Evolutionary conservation across 2,329 filamentous ascomycete species (phyloP).

Genomic region (Colletotrichum sansevieriae): DNA sequence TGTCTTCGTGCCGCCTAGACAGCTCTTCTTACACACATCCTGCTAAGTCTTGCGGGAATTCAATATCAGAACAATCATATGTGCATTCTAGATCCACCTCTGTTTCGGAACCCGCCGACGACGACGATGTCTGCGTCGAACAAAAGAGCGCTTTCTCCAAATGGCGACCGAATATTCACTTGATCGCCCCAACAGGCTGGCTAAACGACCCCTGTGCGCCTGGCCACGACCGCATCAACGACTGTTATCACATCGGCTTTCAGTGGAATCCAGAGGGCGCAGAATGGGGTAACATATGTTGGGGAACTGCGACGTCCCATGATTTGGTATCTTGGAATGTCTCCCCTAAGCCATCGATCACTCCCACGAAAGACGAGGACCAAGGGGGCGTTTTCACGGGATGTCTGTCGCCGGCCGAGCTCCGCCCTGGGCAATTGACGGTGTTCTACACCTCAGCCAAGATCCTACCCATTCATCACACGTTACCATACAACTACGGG

Average conservation of each 20-base stretch:
- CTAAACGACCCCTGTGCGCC: conserved; percentile 15
- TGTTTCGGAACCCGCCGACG: conserved; percentile 4
- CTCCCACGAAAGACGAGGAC: not conserved
- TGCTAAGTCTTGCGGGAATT: not conserved
- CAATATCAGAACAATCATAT: not conserved
- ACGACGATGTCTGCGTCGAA: not conserved
- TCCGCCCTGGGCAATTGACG: not conserved
- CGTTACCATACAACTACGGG: conserved; percentile 2
- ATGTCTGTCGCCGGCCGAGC: conserved; percentile 3
- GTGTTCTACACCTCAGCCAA: conserved; percentile 11
- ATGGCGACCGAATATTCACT: not conserved
- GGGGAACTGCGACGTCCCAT: not conserved
- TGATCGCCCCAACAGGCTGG: conserved; percentile 4
- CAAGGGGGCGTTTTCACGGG: conserved; percentile 9
- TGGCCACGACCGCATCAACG: not conserved
- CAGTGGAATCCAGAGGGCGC: conserved; percentile 8
- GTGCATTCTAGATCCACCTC: not conserved
- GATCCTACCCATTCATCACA: conserved; percentile 14
- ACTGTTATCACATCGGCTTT: conserved; percentile 1
- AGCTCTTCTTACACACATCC: not conserved
- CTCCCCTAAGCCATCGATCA: not conserved
- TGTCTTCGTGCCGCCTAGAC: not conserved
- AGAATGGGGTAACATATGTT: conserved; percentile 8
- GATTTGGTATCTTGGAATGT: conserved; percentile 4
- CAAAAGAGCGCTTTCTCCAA: not conserved